Evolutionary conservation across 441 rosid genomes (phyloP), one percentile per base, ranked within the genome.

Genomic region (Populus hybrid): DNA sequence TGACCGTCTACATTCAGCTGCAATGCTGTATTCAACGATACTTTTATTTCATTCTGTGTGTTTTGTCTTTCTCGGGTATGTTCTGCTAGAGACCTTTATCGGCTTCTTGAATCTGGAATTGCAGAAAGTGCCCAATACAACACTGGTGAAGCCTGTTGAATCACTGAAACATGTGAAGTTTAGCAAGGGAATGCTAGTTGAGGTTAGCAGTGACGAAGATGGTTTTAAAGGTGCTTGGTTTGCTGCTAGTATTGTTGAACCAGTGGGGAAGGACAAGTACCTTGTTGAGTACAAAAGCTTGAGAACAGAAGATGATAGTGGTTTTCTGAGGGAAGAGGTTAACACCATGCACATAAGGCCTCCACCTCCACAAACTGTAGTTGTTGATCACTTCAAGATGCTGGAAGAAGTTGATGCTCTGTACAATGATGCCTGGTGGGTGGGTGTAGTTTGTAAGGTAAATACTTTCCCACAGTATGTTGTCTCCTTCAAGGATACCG

Each of bases 141-240:
- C 23, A 76, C 81, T 65, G 61, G 82, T 72, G 78, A 72, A 72
- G 64, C 38, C 76, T 72, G 67, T 72, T 26, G 76, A 83, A 50
- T 73, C 67, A 59, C 82, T 6, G 61, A 63, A 23, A n/a, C 80
- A 78, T 63, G 81, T 78, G 66, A 50, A 35, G 72, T 89, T 86
- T 66, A 73, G 73, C 65, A 73, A 77, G 78, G 97, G 94, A 75
- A 77, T 79, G 71, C 74, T 16, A 10, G 89, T 94, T n/a, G 98
- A 95, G 88, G 95, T 94, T 42, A 87, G 89, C 75, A 89, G 90
- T 28, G 89, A 90, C 36, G 99, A 95, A 82, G 95, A 95, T 36
- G 99, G 98, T 34, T 87, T 91, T 77, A 81, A 90, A 81, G 98
- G 94, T 84, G 97, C 98, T 76, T 92, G 97, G 97, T 95, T 94